Base-by-base conservation (phyloP, 2,329 filamentous ascomycete species). In the Exophiala viscosa region DNA sequence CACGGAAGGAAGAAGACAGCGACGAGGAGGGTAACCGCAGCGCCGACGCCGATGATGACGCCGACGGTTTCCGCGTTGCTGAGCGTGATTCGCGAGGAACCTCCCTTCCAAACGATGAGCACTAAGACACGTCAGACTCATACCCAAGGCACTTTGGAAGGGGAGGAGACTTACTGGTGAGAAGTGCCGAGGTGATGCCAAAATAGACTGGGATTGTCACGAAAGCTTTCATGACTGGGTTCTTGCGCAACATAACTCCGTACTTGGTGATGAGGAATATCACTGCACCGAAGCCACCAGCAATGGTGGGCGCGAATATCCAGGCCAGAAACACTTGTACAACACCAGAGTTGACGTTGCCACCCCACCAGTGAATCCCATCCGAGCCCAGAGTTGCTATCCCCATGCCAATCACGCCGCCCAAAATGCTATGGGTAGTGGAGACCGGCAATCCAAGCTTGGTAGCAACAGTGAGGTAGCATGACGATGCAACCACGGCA, bases 391-490 rank as follows among this genome's bases (percentile, higher is more conserved):
- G 81, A 2, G 82, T 80, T 0, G 84, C 84, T 60, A 87, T 80
- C 69, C 83, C 84, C 36, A 87, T 83, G 69, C 84, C 83, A 54
- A 83, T 82, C 31, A 88, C 77, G 55, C 83, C 79, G 0, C 83
- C 86, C 65, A 87, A 79, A 48, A 87, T 78, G 0, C 84, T 85
- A 74, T 87, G 86, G 2, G 53, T 55, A 13, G 53, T 86, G 0
- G 84, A 87, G 60, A 87, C 84, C 70, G 86, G 86, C 52, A 84
- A 82, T 3, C 84, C 86, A 75, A 88, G 76, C 42, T 77, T 76
- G 1, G 86, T 89, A 68, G 85, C 88, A 83, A 85, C 87, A 84
- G 88, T 89, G 35, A 90, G 84, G 85, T 85, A 90, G 10, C 77
- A 73, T 1, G 84, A 83, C 44, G 84, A 82, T 60, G 76, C 84